These are phyloP conservation scores for Ceratopteris richardii DNA, from an alignment of 75 land plant genomes.

Conservation along the genomic window DNA sequence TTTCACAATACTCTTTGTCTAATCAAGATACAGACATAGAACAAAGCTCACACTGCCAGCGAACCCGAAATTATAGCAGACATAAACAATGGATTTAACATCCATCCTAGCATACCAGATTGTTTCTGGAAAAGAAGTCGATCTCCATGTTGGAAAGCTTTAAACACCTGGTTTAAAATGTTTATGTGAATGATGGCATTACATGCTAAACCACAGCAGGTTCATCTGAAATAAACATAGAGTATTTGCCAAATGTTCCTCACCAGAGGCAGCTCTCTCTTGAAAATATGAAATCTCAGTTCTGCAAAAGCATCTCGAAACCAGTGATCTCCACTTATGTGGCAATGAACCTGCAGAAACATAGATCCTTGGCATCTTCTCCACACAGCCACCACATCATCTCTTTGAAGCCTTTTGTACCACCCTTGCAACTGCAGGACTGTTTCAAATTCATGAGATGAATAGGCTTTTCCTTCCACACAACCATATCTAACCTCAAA, in stretches of 20 bases:
- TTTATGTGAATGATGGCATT: no score
- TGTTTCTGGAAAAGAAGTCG: conserved; percentile 16
- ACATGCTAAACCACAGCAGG: no score
- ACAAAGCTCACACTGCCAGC: no score
- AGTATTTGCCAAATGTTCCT: neutral
- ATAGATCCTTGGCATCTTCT: conserved; percentile 19
- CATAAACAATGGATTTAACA: no score
- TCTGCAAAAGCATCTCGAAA: conserved; percentile 23
- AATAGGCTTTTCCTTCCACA: neutral
- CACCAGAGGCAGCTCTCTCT: conserved; percentile 2
- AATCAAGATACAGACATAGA: no score
- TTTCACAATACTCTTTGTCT: no score
- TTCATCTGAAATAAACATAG: neutral
- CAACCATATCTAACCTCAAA: no score
- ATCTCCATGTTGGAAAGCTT: conserved; percentile 34
- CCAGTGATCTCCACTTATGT: conserved; percentile 37
- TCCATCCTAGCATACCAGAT: no score
- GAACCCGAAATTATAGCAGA: no score
- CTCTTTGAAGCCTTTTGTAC: conserved; percentile 52
- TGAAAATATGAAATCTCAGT: conserved; percentile 6
- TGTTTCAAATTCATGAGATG: neutral
- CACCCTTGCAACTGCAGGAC: conserved; percentile 61
- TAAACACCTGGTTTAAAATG: conserved; percentile 19
- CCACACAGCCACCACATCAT: conserved; percentile 25
- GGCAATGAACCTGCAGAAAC: conserved; percentile 41